Percentiles rank a stretch among this genome's conserved stretches.
These are phyloP conservation scores for Phyllosticta citribraziliensis DNA, from an alignment of 2,329 filamentous ascomycete species.

Conservation along the genomic window DNA sequence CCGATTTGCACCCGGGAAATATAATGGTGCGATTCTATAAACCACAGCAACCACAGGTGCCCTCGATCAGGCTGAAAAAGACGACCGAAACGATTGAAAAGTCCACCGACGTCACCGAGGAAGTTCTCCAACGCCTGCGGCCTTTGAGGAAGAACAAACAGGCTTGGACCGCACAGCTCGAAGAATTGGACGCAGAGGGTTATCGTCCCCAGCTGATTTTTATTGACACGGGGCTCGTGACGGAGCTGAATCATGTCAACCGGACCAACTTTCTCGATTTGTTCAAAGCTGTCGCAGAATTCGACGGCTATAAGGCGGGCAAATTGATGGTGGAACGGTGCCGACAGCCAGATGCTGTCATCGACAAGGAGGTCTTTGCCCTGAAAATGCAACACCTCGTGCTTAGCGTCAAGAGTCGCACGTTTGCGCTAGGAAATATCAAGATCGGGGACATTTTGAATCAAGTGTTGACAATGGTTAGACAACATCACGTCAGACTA, in stretches of 20 bases:
- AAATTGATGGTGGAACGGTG: constrained; percentile 94
- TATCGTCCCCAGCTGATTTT: constrained; percentile 93
- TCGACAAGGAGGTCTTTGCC: constrained; percentile 84
- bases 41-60: constrained; percentile 57
- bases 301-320: constrained; percentile 91
- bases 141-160: constrained; percentile 58
- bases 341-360: constrained; percentile 79
- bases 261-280: constrained; percentile 86
- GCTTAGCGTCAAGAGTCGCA: constrained; percentile 78
- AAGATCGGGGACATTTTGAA: constrained; percentile 94
- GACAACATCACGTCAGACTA: constrained; percentile 80
- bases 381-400: constrained; percentile 96
- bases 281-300: constrained; percentile 91
- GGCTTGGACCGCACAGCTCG: constrained; percentile 66
- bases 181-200: constrained; percentile 72
- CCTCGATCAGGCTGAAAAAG: constrained; percentile 28
- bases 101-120: constrained; percentile 70
- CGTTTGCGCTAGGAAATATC: constrained; percentile 84
- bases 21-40: constrained; percentile 99
- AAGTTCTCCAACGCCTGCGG: constrained; percentile 69
- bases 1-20: constrained; percentile 92
- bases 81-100: constrained; percentile 29
- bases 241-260: constrained; percentile 80
- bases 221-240: constrained; percentile 93
- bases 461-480: constrained; percentile 83